phyloP scores from a whole-genome alignment of 2,329 filamentous ascomycete genomes.

The Penicillium glabrum region DNA sequence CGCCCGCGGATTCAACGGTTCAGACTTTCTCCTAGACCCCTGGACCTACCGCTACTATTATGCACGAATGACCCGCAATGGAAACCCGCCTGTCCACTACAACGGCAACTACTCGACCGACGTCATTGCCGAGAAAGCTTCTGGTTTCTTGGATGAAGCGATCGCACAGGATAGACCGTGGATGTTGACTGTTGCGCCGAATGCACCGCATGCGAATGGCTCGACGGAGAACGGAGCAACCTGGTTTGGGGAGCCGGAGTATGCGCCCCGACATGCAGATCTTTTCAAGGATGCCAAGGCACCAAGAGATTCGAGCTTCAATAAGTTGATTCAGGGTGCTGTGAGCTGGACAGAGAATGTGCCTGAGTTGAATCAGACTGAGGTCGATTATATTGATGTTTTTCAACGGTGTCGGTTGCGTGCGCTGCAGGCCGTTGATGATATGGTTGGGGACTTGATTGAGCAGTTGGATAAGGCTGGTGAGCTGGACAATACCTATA shows the following conservation, averaged over 20 bases:
- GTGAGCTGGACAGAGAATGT: constrained; percentile 48
- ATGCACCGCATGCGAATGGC: constrained; percentile 61
- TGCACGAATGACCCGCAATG: constrained; percentile 60
- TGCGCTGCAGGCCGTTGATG: constrained; percentile 55
- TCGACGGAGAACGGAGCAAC: constrained; percentile 15
- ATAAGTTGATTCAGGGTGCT: constrained; percentile 49
- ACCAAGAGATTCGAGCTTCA: constrained; percentile 64
- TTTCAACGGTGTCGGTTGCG: constrained; percentile 52
- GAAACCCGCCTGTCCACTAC: constrained; percentile 53
- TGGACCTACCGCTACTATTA: constrained; percentile 68
- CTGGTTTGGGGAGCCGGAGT: constrained; percentile 29
- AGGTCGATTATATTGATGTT: constrained; percentile 52
- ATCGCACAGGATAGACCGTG: constrained; percentile 56
- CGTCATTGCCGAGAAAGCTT: constrained; percentile 57
- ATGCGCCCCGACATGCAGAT: constrained; percentile 56
- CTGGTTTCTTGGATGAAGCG: constrained; percentile 61
- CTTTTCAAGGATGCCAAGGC: constrained; percentile 60
- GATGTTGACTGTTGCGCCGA: constrained; percentile 64
- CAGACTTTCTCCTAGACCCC: constrained; percentile 63
- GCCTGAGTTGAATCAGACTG: constrained; percentile 44
- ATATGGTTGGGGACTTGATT: constrained; percentile 50
- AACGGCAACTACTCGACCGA: constrained; percentile 58
- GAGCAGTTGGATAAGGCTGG: constrained; percentile 39
- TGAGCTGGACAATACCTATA: constrained; percentile 52
- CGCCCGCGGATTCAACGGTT: constrained; percentile 60